phyloP scores from a whole-genome alignment of 331 rosid species.

The Prunus yedoensis region DNA sequence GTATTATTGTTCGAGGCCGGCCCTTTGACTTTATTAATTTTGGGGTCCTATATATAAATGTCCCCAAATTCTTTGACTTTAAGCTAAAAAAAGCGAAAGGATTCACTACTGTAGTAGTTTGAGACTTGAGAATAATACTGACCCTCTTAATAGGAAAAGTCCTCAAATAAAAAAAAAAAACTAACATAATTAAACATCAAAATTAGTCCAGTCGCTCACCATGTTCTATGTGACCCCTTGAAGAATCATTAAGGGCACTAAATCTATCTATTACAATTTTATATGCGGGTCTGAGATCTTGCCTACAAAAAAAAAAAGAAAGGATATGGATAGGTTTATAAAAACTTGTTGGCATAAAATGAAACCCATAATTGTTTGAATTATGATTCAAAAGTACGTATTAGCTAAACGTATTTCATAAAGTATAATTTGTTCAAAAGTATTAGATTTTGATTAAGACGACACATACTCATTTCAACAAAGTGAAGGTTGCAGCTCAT shows the following conservation, averaged over 20 bases:
- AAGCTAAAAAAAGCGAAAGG: too few relatives aligned
- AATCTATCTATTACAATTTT: background rate
- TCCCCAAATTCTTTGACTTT: background rate
- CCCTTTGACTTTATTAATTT: background rate
- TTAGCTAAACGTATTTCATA: too few relatives aligned
- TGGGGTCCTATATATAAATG: background rate
- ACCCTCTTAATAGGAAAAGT: background rate
- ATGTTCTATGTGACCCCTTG: background rate
- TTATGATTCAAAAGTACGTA: background rate
- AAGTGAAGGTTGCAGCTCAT: too few relatives aligned
- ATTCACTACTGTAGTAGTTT: too few relatives aligned
- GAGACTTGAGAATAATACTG: too few relatives aligned
- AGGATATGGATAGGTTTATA: background rate
- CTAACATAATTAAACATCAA: too few relatives aligned
- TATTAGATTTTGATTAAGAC: too few relatives aligned
- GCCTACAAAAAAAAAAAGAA: background rate
- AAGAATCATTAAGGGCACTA: background rate
- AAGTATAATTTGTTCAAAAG: too few relatives aligned
- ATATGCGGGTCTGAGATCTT: background rate
- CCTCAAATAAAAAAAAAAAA: background rate
- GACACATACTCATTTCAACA: too few relatives aligned
- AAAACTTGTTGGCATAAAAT: background rate
- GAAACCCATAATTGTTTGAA: background rate
- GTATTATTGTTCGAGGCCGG: conserved; percentile 7
- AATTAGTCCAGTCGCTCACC: background rate